These are phyloP conservation scores for Hygrophila difformis DNA, from an alignment of 257 asterid species.

Conservation along the genomic window DNA sequence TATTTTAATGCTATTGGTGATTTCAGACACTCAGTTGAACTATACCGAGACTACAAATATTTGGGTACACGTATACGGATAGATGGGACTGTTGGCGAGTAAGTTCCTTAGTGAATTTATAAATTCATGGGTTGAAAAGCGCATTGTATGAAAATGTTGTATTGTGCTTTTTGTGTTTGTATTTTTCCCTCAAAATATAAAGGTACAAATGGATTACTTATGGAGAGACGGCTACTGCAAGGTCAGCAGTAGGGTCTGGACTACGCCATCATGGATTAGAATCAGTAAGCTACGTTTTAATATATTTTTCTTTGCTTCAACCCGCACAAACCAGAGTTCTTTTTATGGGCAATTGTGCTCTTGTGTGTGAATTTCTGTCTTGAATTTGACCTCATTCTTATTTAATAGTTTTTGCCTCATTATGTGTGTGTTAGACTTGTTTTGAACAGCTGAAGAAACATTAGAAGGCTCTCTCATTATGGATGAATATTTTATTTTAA, in stretches of 20 bases:
- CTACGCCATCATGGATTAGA: conserved; percentile 57
- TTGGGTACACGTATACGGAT: conserved; percentile 83
- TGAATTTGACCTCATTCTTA: no score
- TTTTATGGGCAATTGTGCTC: background rate
- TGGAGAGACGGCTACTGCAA: conserved; percentile 86
- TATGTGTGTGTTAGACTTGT: background rate
- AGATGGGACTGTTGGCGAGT: conserved; percentile 98
- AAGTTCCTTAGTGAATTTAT: conserved; percentile 23
- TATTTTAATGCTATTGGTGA: background rate
- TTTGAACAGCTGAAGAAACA: background rate
- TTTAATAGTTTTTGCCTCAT: no score
- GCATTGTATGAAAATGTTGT: no score
- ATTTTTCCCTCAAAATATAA: background rate
- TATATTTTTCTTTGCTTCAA: background rate
- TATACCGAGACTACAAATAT: conserved; percentile 79
- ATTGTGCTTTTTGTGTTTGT: background rate
- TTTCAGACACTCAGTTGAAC: conserved; percentile 67
- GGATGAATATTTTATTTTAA: no score
- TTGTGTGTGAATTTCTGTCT: background rate
- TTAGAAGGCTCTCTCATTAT: background rate
- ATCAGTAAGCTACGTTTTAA: conserved; percentile 34
- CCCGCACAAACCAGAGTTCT: background rate
- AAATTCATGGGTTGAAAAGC: background rate
- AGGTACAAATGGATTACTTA: conserved; percentile 98
- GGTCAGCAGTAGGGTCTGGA: conserved; percentile 88